Evolutionary conservation across 1,284 basidiomycete genomes (phyloP), one percentile per base, ranked within the genome.

Genomic region (Papiliotrema fonsecae): DNA sequence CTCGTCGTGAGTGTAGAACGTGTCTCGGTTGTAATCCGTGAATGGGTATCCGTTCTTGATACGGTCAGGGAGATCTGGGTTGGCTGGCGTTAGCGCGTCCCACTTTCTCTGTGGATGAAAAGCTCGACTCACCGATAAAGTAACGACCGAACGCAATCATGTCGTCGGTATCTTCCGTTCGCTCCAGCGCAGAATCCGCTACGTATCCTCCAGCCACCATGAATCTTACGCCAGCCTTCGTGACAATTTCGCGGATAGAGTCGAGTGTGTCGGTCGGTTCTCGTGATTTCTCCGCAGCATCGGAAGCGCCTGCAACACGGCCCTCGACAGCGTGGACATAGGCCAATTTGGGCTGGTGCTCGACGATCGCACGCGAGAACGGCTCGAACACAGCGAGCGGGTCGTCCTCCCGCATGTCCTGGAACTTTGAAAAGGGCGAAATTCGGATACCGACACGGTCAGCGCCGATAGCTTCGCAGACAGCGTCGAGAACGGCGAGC

Each of bases 281-380:
- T n/a, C n/a, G n/a, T n/a, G n/a, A n/a, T n/a, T n/a, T 45, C 19
- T 39, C 35, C 36, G 58, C 48, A 24, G 59, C 53, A 13, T 58
- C 65, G 4, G 55, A 45, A 13, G 32, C 38, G 18, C 32, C 37
- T 25, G 30, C 45, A 6, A 51, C 57, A 26, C 76, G 69, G 1
- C 78, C 72, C 58, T 83, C 82, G 25, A 81, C 67, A 34, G 78
- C 67, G 60, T 86, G 83, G 16, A 83, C 50, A 59, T 82, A 85
- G 1, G 80, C 81, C 7, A 84, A 67, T 9, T 75, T 58, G 18
- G 81, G 78, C 58, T 77, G 74, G 1, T 65, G 57, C 38, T 76
- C 66, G 45, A 76, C 51, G 32, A 74, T 57, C 26, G 52, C 42
- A 25, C 57, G 42, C 36, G 42, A 46, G 30, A 60, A 50, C 16